Evolutionary conservation across 768 basidiomycete species (phyloP), one percentile per base, ranked within the genome.

Genomic region (Tulasnella sp.): DNA sequence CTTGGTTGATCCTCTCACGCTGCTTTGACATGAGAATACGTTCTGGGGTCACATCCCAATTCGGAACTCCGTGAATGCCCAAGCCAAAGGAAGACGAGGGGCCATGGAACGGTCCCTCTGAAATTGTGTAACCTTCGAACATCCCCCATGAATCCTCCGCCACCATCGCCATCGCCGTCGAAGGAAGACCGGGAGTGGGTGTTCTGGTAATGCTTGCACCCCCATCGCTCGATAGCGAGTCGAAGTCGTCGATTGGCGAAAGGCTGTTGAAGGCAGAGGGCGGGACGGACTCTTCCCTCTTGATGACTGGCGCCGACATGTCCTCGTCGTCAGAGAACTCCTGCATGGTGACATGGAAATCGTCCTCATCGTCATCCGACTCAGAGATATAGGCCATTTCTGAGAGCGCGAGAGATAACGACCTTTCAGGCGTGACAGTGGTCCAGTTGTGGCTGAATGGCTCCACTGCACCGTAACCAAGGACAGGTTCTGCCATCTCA

Each of bases 321-420:
- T 49, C 47, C 45, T 19, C 27, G 47, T 49, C 24, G 48, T 23
- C 21, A 29, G 47, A 48, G n/a, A 59, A 59, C 27, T 59, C 3
- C n/a, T 51, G 45, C 58, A 59, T 59, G 13, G 58, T 59, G 30
- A 59, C 58, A 32, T 59, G 58, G 58, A 59, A 59, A 42, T 59
- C 58, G 50, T 59, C 58, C 58, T 59, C 58, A 34, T 59, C 58
- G 34, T 59, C 58, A 38, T 32, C 29, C 29, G 58, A 59, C 45
- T 21, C 47, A 48, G 19, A 48, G 27, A 48, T 38, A 38, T 38
- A 38, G 34, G 34, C 34, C 34, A 38, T 38, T 15, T 38, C 34
- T 5, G 34, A 38, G 34, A 38, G 34, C 15, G 34, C 34, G 7
- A 38, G 34, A 38, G 34, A 38, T 15, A 38, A 38, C 5, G 7